Percentiles rank a stretch among this genome's conserved stretches.
phyloP scores from a whole-genome alignment of 805 yeast species.

The Saccharomycopsis capsularis region DNA sequence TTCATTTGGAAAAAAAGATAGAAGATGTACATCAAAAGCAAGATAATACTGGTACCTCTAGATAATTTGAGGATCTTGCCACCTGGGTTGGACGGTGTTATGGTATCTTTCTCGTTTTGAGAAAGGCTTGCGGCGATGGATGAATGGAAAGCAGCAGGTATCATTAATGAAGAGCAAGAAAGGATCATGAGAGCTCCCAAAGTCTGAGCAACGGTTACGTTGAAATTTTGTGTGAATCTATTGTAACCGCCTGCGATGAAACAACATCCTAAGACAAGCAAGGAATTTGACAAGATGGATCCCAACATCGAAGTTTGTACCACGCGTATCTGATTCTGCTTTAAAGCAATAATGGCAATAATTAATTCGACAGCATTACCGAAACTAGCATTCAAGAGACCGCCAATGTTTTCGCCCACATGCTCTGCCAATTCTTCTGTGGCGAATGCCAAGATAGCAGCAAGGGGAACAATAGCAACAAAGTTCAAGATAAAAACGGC shows the following conservation, averaged over 20 bases:
- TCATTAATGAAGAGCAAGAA: conserved; percentile 76
- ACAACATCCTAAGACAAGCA: conserved; percentile 89
- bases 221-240: conserved; percentile 78
- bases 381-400: conserved; percentile 89
- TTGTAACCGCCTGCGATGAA: conserved; percentile 89
- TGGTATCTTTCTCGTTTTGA: conserved; percentile 29
- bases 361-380: conserved; percentile 98
- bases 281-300: conserved; percentile 77
- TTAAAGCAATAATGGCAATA: conserved; percentile 84
- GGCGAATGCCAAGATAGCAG: conserved; percentile 83
- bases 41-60: conserved; percentile 76
- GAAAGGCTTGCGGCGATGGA: conserved; percentile 46
- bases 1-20: conserved; percentile 82
- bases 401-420: conserved; percentile 92
- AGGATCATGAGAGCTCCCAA: conserved; percentile 91
- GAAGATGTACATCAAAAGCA: conserved; percentile 69
- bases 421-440: conserved; percentile 87
- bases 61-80: conserved; percentile 61
- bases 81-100: conserved; percentile 24
- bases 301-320: conserved; percentile 98
- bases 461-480: conserved; percentile 89
- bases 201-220: conserved; percentile 95
- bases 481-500: conserved; percentile 69
- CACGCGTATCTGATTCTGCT: conserved; percentile 79
- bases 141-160: conserved; percentile 95